Conservation (phyloP, 768 basidiomycete genomes). For the Collybia nuda region DNA sequence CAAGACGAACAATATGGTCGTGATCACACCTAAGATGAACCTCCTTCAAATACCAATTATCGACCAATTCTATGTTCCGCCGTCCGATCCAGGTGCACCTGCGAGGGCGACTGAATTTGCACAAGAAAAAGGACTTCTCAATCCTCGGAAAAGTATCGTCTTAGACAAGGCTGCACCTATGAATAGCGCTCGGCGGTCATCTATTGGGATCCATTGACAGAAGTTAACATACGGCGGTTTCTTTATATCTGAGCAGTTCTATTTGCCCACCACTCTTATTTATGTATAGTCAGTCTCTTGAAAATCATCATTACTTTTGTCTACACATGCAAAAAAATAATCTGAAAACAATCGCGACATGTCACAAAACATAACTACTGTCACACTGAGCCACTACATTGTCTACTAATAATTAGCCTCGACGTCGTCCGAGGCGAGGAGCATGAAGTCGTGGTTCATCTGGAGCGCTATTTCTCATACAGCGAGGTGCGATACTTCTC, state of each 20-base stretch:
- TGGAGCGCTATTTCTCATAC: slow-evolving; percentile 67
- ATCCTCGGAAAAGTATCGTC: slow-evolving; percentile 43
- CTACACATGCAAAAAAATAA: no score
- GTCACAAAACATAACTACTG: no score
- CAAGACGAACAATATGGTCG: slow-evolving; percentile 92
- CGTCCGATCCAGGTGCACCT: slow-evolving; percentile 72
- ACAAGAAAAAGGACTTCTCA: slow-evolving; percentile 81
- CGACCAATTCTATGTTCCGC: slow-evolving; percentile 90
- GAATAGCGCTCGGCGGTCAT: not conserved
- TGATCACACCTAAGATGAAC: slow-evolving; percentile 96
- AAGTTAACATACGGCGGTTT: not conserved
- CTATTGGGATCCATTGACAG: no score
- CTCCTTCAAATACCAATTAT: slow-evolving; percentile 91
- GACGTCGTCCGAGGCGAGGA: no score
- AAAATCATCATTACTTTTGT: no score
- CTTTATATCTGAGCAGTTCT: no score
- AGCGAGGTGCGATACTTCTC: slow-evolving; percentile 44
- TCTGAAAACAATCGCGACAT: no score
- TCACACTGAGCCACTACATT: not conserved
- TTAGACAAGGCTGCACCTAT: slow-evolving; percentile 15
- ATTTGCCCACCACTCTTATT: no score
- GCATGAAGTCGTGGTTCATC: slow-evolving; percentile 17
- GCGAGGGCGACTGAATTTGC: slow-evolving; percentile 81
- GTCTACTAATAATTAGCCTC: no score
- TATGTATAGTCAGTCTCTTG: no score